Percentiles rank a stretch among this genome's conserved stretches.
Evolutionary conservation across 345 rosid genomes (phyloP).

Genomic region (Eucalyptus regnans): DNA sequence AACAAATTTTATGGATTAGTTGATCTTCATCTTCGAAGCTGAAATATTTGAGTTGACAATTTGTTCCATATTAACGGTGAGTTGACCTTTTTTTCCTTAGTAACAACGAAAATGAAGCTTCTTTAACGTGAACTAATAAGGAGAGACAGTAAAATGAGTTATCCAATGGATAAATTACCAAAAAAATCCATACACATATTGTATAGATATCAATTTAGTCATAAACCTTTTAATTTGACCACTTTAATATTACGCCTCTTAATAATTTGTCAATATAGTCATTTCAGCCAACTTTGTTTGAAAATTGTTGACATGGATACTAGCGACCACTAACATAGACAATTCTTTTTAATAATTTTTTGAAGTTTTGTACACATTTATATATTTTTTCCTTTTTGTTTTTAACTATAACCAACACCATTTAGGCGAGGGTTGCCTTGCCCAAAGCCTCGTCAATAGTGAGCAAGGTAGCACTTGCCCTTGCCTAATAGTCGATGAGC

Average conservation of each 20-base stretch:
- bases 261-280: not conserved
- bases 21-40: not conserved
- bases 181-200: no score
- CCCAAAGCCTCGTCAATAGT: not conserved
- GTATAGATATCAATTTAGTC: fast-evolving
- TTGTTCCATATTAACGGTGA: not conserved
- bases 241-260: no score
- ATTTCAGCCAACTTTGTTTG: not conserved
- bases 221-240: fast-evolving
- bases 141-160: not conserved
- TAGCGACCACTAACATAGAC: fast-evolving
- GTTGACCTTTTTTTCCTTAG: not conserved
- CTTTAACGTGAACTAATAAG: not conserved
- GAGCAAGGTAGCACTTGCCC: not conserved
- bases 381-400: not conserved
- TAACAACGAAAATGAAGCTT: not conserved
- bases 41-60: not conserved
- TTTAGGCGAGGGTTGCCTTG: not conserved
- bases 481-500: not conserved
- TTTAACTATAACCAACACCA: not conserved
- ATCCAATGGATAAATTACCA: not conserved
- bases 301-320: not conserved
- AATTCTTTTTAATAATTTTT: not conserved
- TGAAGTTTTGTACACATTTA: no score
- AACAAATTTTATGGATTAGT: not conserved